Evolutionary conservation across 768 basidiomycete species (phyloP).

Genomic region (Suillus spraguei): DNA sequence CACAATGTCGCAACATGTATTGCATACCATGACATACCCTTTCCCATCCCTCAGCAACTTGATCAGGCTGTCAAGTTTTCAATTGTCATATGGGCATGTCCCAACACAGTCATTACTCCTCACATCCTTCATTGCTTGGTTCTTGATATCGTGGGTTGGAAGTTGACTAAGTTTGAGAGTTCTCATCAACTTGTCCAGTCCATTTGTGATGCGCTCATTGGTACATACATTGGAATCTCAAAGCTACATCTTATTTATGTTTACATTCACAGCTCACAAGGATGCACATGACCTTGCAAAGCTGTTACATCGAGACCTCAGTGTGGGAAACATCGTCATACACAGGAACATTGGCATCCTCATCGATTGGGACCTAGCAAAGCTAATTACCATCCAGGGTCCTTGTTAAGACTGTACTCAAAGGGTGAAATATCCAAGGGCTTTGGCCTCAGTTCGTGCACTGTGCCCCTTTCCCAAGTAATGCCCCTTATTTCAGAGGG

Average conservation of each 20-base stretch:
- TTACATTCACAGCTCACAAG: constrained; percentile 3
- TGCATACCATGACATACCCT: background rate
- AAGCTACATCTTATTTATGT: background rate
- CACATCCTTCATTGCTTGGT: constrained; percentile 7
- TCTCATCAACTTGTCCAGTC: constrained; percentile 5
- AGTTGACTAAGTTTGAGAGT: background rate
- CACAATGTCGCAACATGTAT: constrained; percentile 3
- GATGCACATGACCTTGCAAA: background rate
- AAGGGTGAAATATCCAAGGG: too few species aligned
- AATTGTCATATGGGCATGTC: background rate
- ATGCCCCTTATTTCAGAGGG: too few species aligned
- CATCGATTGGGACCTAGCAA: too few species aligned
- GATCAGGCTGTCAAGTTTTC: background rate
- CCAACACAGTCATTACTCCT: background rate
- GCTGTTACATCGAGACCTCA: background rate
- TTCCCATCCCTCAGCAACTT: background rate
- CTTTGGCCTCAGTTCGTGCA: too few species aligned
- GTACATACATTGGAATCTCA: background rate
- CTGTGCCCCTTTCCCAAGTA: too few species aligned
- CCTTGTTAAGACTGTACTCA: too few species aligned
- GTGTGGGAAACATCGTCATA: background rate
- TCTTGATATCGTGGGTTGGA: background rate
- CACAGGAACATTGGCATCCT: too few species aligned
- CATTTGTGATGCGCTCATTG: constrained; percentile 3
- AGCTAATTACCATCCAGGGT: too few species aligned